Evolutionary conservation across 2,329 filamentous ascomycete species (phyloP).

Genomic region (Alternaria postmessia): DNA sequence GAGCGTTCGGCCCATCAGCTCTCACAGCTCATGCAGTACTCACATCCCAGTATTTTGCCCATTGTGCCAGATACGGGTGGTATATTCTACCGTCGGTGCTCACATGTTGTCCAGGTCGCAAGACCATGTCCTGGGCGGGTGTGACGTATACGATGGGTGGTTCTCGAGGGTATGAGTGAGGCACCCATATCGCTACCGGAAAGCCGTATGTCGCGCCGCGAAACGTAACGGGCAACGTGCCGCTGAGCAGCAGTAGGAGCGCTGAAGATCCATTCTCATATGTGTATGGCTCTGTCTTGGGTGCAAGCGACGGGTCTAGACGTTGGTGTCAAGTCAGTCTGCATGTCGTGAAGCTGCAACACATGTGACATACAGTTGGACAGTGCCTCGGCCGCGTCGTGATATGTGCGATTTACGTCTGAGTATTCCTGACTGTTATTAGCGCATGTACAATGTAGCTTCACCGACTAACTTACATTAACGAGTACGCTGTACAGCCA

Average conservation of each 20-base stretch:
- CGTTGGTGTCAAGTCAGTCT: background rate
- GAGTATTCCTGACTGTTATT: constrained; percentile 76
- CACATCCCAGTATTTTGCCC: constrained; percentile 90
- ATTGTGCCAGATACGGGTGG: constrained; percentile 92
- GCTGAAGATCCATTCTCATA: constrained; percentile 88
- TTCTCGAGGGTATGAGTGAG: constrained; percentile 86
- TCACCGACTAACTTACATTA: constrained; percentile 31
- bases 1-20: background rate
- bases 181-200: constrained; percentile 91
- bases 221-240: constrained; percentile 91
- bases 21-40: constrained; percentile 51
- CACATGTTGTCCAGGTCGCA: constrained; percentile 93
- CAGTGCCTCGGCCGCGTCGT: constrained; percentile 85
- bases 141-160: constrained; percentile 88
- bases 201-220: constrained; percentile 90
- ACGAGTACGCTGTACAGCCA: constrained; percentile 94
- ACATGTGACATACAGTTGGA: constrained; percentile 71
- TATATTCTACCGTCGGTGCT: constrained; percentile 93
- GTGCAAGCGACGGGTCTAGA: constrained; percentile 65
- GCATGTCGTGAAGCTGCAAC: background rate
- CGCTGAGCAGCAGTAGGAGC: constrained; percentile 83
- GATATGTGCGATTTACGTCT: constrained; percentile 91
- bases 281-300: constrained; percentile 94
- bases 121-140: constrained; percentile 85
- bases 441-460: background rate